Percentiles rank a stretch among this genome's conserved stretches.
Evolutionary conservation across 306 rosid genomes (phyloP).

Genomic region (Quercus ilex): DNA sequence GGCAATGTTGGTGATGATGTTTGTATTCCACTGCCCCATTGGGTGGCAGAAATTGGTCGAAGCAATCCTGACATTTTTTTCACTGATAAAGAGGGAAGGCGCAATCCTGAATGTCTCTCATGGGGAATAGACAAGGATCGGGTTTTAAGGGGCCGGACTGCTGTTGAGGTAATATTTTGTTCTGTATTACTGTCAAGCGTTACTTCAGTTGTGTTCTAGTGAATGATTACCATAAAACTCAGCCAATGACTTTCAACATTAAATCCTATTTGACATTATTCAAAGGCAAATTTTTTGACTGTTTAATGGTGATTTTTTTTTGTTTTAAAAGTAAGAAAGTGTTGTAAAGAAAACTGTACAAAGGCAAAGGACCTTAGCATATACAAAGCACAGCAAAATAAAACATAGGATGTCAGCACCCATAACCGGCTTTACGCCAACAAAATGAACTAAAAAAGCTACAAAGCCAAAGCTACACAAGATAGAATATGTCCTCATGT

Average conservation of each 20-base stretch:
- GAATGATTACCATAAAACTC: not conserved
- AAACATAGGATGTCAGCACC: not conserved
- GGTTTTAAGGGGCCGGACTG: constrained; percentile 93
- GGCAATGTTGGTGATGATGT: constrained; percentile 97
- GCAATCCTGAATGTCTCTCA: constrained; percentile 94
- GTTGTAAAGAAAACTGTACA: not conserved
- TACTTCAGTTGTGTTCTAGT: not conserved
- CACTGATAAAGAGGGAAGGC: constrained; percentile 96
- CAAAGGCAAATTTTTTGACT: not conserved
- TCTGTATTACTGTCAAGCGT: not conserved
- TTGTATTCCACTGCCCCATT: constrained; percentile 92
- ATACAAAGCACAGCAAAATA: not conserved
- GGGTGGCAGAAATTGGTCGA: constrained; percentile 98
- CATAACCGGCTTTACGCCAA: not conserved
- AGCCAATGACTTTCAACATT: not conserved
- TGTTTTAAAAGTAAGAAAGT: not conserved
- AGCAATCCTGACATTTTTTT: constrained; percentile 93
- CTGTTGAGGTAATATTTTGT: constrained; percentile 73
- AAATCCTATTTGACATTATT: not conserved
- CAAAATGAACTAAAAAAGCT: not conserved
- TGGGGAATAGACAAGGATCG: constrained; percentile 98
- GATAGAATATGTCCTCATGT: not conserved
- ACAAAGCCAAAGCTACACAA: not conserved
- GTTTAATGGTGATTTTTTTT: not conserved
- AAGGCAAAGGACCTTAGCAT: not conserved